Conservation (phyloP, 75 land plant genomes). For the Gnetum montanum region DNA sequence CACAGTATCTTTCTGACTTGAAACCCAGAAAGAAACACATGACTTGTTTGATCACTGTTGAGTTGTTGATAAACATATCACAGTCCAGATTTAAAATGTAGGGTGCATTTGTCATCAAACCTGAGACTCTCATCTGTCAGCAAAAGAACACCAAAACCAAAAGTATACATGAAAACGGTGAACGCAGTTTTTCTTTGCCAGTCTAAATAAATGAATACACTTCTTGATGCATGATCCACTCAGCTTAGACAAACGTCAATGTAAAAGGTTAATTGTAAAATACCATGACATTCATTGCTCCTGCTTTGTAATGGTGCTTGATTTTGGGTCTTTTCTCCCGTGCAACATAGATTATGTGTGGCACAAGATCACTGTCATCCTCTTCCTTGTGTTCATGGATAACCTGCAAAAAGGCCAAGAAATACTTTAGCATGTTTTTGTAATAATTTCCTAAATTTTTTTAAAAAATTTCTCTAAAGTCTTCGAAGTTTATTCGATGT, state of each 20-base stretch:
- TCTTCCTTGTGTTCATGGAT: background rate
- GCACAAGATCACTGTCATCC: background rate
- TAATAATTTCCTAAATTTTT: background rate
- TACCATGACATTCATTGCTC: slow-evolving; percentile 8
- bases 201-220: background rate
- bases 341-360: slow-evolving; percentile 1
- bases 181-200: background rate
- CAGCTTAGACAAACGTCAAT: background rate
- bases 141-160: background rate
- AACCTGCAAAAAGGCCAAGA: background rate
- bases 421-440: too few species aligned
- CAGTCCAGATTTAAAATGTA: slow-evolving; percentile 42
- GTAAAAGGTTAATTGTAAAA: background rate
- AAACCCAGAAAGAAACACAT: slow-evolving; percentile 19
- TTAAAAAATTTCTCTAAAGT: too few species aligned
- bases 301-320: slow-evolving; percentile 2
- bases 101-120: slow-evolving; percentile 40
- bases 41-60: slow-evolving; percentile 10
- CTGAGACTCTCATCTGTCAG: slow-evolving; percentile 46
- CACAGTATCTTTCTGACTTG: slow-evolving; percentile 6
- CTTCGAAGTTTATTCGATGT: background rate
- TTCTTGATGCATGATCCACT: background rate
- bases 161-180: background rate
- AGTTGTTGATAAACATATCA: slow-evolving; percentile 20
- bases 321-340: background rate